Base-by-base conservation (phyloP, 306 rosid species). In the Cyamopsis tetragonoloba region DNA sequence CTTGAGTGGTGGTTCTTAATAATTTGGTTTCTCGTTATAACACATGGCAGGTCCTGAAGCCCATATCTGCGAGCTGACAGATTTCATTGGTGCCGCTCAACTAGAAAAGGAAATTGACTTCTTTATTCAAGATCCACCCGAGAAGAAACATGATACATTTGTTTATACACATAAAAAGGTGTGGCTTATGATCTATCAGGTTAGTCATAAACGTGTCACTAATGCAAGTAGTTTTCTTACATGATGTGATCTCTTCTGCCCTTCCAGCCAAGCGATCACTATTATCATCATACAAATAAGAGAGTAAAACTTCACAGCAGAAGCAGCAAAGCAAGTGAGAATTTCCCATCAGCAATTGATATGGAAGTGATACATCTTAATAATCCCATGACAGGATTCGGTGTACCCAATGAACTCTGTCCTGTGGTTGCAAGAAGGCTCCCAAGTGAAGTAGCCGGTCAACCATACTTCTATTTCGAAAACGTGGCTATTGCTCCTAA, bases 401-500 rank as follows among this genome's bases (percentile, higher is more conserved):
- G 96, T 41, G 70, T 74, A 51, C 91, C 86, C 15, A 56, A 66
- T 38, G 84, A 81, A 6, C 19, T 44, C 3, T 12, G 28, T 62
- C 70, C 30, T 2, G 19, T 9, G 37, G 53, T 80, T 51, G 30
- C 26, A 10, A 82, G 93, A 72, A 70, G 15, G 7, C 68, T 89
- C 19, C 89, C 91, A 34, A 37, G 12, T 3, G 17, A 46, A 24
- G 89, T 83, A 35, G 70, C 74, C 20, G 86, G 86, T 50, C 84
- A 84, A 43, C 91, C 96, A 3, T 89, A 80, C 68, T 89, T 89
- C 70, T 89, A 89, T 43, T 89, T 84, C 26, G 96, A 87, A 72
- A 89, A 89, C 1, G 93, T 89, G 26, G 96, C 93, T 1, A 53
- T 79, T 19, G 85, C 96, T 66, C 96, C 96, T 0, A 84, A 77